Evolutionary conservation across 371 early-diverging fungal species (phyloP), one percentile per base, ranked within the genome.

Genomic region (Antonospora locustae): DNA sequence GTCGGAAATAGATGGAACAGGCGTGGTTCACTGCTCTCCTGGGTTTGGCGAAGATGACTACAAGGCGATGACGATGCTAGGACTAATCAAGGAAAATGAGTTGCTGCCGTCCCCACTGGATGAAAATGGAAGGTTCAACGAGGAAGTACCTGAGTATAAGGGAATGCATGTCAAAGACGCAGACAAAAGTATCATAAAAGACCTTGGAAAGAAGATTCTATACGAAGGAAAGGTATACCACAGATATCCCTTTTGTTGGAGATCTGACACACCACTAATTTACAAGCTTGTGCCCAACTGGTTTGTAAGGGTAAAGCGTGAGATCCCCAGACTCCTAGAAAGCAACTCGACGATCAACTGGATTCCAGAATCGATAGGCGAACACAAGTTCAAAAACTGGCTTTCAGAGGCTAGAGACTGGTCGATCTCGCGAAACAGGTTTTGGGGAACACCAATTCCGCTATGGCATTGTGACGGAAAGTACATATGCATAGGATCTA

Each of bases 361-460:
- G 95, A 88, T 89, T n/a, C 99, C 99, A 25, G 79, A 81, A 36
- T 84, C 85, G 67, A 89, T 96, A 24, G 84, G 89, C 75, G 90
- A 90, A 67, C 90, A 90, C 80, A 84, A 93, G 45, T 98, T 96
- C 71, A 86, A 83, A 61, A 89, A 92, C 79, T 99, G 99, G 99
- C 82, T 97, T 52, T 86, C 80, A 52, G 84, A 86, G 68, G 93
- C 92, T 20, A 83, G 88, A 61, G 99, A 99, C 78, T 99, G 99
- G 99, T 85, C 87, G 66, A 79, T 99, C 36, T 92, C 93, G 34
- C 85, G 99, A 72, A 91, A 86, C 77, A 84, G 99, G 64, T 99
- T 88, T 79, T 99, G 99, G 99, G 99, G 99, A 62, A 99, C 99
- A 12, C 99, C 99, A 49, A 88, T 99, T 45, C 99, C 99, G 23